Base-by-base conservation (phyloP, 768 basidiomycete genomes). In the Rhodotorula kratochvilovae region DNA sequence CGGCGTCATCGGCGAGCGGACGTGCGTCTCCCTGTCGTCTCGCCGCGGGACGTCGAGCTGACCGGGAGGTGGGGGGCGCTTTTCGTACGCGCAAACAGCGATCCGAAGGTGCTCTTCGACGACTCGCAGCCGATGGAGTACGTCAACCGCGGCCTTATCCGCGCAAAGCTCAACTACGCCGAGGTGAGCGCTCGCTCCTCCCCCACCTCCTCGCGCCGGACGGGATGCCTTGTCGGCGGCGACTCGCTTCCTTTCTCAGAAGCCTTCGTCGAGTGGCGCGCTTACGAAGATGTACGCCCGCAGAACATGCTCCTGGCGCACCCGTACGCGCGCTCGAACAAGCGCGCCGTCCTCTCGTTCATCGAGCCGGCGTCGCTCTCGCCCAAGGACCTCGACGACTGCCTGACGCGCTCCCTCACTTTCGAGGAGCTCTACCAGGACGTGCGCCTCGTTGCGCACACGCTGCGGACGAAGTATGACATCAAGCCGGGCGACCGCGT, bases 241-340 rank as follows among this genome's bases (percentile, higher is more conserved):
- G 23, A 8, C 19, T 33, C 31, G 5, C 13, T 25, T 4, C 5
- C 46, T 11, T 25, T 27, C 31, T 0, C 2, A 6, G 5, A 12
- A 11, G 31, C 16, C 36, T 15, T 21, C 45, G 45, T 23, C 19
- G 21, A 1, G 21, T 1, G 19, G 21, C 45, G 54, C 25, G 16
- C 53, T 45, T 1, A 2, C 10, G 4, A 16, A 17, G 2, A 27
- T 2, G 42, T 17, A 13, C 25, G 39, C 15, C 27, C 35, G 13
- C 57, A 77, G 73, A 78, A 77, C 61, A 67, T 69, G 63, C 73
- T 78, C n/a, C 67, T 78, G 3, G 63, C 75, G 0, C 78, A 78
- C 65, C 42, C 43, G 1, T 43, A 73, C 68, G 73, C 74, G 17
- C 69, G 76, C 27, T 73, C 71, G 21, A 57, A 53, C 8, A 29